These are phyloP conservation scores for Exophiala spinifera DNA, from an alignment of 2,329 filamentous ascomycete species.

Conservation along the genomic window DNA sequence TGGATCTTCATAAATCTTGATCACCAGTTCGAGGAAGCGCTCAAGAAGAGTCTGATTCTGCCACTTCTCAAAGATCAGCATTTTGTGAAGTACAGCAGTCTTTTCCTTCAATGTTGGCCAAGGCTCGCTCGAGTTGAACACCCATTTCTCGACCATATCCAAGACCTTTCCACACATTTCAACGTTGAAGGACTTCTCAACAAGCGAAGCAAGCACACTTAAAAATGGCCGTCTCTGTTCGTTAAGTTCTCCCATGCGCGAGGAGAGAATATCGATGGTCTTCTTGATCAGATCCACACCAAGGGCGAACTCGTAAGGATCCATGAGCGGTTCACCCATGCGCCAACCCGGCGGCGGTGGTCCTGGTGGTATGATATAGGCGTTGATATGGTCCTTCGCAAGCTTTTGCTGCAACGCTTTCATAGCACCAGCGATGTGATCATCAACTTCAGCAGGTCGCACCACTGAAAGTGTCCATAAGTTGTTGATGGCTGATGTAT, in stretches of 20 bases:
- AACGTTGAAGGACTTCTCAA: slow-evolving; percentile 89
- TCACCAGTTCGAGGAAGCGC: slow-evolving; percentile 92
- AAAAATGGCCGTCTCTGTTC: slow-evolving; percentile 91
- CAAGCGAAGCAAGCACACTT: slow-evolving; percentile 87
- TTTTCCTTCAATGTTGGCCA: slow-evolving; percentile 99
- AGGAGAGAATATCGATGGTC: slow-evolving; percentile 85
- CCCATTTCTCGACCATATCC: slow-evolving; percentile 90
- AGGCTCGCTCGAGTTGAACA: slow-evolving; percentile 90
- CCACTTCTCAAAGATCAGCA: slow-evolving; percentile 90
- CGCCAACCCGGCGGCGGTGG: slow-evolving; percentile 40
- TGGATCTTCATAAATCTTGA: slow-evolving; percentile 95
- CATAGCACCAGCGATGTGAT: slow-evolving; percentile 84
- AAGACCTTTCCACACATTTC: slow-evolving; percentile 88
- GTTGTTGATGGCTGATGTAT: slow-evolving; percentile 86
- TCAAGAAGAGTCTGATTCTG: slow-evolving; percentile 79
- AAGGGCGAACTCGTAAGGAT: slow-evolving; percentile 77
- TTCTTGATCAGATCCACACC: slow-evolving; percentile 91
- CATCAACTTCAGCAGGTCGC: slow-evolving; percentile 81
- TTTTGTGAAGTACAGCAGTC: slow-evolving; percentile 97
- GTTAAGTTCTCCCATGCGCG: slow-evolving; percentile 87
- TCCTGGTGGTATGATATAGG: slow-evolving; percentile 52
- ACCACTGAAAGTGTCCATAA: slow-evolving; percentile 86
- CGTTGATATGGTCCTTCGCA: slow-evolving; percentile 83
- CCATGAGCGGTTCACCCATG: slow-evolving; percentile 48
- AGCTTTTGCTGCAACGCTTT: slow-evolving; percentile 90